phyloP scores from a whole-genome alignment of 257 asterid genomes.

The Nicotiana knightiana region DNA sequence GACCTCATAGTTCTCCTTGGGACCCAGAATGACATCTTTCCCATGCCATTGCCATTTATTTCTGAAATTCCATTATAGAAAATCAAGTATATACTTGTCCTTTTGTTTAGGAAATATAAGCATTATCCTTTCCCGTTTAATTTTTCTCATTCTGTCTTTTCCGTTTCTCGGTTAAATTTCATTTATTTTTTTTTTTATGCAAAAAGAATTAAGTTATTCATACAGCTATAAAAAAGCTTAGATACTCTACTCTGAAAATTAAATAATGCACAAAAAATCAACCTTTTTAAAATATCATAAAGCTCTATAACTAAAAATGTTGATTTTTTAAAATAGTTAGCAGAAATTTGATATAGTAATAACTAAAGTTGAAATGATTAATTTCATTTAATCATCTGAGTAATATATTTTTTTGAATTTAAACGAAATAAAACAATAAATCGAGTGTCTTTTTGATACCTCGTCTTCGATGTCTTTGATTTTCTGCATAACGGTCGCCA shows the following conservation, averaged over 20 bases:
- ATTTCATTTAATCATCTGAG: neutral
- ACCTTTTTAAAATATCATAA: neutral
- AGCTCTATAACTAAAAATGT: neutral
- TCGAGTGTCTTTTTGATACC: slow-evolving; percentile 29
- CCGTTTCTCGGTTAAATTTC: neutral
- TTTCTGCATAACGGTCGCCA: slow-evolving; percentile 98
- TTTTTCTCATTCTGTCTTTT: neutral
- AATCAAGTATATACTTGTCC: neutral
- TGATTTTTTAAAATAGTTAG: neutral
- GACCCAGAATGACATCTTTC: neutral
- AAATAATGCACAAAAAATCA: neutral
- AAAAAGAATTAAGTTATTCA: neutral
- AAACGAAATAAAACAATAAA: neutral
- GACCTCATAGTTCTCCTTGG: too few relatives aligned
- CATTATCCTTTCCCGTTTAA: neutral
- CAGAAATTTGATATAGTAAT: neutral
- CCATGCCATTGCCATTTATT: neutral
- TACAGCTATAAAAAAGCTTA: neutral
- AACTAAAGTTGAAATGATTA: neutral
- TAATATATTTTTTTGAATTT: neutral
- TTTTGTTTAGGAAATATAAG: neutral
- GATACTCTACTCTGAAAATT: neutral
- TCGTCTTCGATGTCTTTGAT: slow-evolving; percentile 99
- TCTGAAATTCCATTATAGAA: neutral
- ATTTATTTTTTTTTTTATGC: neutral